Base-by-base conservation (phyloP, 2,329 filamentous ascomycete species). In the Monilinia fructigena region DNA sequence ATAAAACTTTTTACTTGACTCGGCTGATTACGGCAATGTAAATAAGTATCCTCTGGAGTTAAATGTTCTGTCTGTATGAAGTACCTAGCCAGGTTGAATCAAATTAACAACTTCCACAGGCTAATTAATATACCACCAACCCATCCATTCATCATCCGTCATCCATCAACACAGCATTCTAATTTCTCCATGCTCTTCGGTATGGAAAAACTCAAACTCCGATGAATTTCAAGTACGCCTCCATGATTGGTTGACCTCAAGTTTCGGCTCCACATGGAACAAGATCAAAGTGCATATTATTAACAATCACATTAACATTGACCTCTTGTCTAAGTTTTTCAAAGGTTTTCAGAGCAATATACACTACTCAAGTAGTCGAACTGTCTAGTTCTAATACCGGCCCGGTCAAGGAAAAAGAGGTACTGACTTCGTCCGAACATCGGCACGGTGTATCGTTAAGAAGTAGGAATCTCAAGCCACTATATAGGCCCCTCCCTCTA, bases 181-280 rank as follows among this genome's bases (percentile, higher is more conserved):
- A 18, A 50, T 50, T 60, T 60, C 56, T 38, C 56, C 42, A 60
- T 60, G 28, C 45, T 59, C 45, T 60, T 38, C 56, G 20, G 7
- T 20, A 60, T 60, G 11, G 56, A 60, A 60, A 60, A 60, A 60
- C 28, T 50, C 45, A 60, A 60, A 60, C 56, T 16, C 56, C 45
- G 56, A 60, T 60, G 23, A 3, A 26, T 23, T 6, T 38, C 20
- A 23, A 23, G 18, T 2, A 35, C 16, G 7, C 5, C 12, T 23
- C 12, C 0, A 11, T 59, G 42, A 59, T 59, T 59, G 56, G 56
- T 14, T 35, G 42, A 48, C 35, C 18, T 47, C 42, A 48, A 3
- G 2, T 26, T 10, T 50, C n/a, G 56, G 56, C n/a, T 50, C 56
- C 56, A 38, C 45, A 23, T 55, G 31, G 31, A 28, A 38, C 28